Conservation (phyloP, 768 basidiomycete species). For the Candolleomyces eurysporus region DNA sequence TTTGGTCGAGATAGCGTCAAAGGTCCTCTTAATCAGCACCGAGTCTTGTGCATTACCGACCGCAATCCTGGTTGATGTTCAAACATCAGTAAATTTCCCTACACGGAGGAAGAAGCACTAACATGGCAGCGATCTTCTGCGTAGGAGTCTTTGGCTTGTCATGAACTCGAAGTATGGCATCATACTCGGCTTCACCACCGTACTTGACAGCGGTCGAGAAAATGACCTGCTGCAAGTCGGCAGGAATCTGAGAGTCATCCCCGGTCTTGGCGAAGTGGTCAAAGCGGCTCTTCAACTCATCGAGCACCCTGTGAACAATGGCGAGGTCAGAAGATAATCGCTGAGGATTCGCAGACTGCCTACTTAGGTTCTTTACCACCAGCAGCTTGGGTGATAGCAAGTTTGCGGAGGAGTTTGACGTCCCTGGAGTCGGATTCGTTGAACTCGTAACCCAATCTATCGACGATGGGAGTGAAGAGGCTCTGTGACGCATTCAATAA, state of each 20-base stretch:
- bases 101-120: conserved; percentile 20
- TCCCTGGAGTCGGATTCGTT: conserved; percentile 63
- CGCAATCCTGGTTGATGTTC: conserved; percentile 44
- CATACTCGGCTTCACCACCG: conserved; percentile 74
- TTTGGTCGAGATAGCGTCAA: conserved; percentile 54
- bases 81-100: not conserved
- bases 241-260: conserved; percentile 76
- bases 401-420: conserved; percentile 68
- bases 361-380: conserved; percentile 26
- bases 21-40: conserved; percentile 58
- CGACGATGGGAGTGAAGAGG: conserved; percentile 73
- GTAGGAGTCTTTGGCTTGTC: conserved; percentile 74
- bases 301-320: conserved; percentile 56
- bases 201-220: conserved; percentile 61
- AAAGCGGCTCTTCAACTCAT: conserved; percentile 73
- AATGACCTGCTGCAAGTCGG: conserved; percentile 66
- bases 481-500: conserved; percentile 32
- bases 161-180: conserved; percentile 66
- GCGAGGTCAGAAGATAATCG: conserved; percentile 4
- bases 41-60: conserved; percentile 60
- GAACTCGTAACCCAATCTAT: conserved; percentile 79
- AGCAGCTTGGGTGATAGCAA: conserved; percentile 58
- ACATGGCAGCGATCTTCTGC: conserved; percentile 71
- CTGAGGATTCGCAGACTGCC: not conserved
- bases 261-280: conserved; percentile 63